Conservation (phyloP, 2,329 filamentous ascomycete species). For the Beauveria sp. region DNA sequence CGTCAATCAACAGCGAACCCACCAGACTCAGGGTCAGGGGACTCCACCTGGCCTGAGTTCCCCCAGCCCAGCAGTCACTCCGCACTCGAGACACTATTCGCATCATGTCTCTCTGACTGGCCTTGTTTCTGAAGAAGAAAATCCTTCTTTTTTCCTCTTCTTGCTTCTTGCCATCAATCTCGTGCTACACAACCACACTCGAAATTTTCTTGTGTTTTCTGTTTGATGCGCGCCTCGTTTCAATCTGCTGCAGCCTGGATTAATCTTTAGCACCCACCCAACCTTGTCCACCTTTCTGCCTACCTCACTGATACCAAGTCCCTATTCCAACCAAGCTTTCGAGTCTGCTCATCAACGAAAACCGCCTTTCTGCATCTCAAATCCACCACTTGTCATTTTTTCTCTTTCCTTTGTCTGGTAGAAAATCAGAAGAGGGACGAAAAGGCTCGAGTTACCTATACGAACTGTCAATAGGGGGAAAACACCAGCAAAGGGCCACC, state of each 20-base stretch:
- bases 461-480: neutral
- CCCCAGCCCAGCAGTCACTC: conserved; percentile 13
- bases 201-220: neutral
- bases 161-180: neutral
- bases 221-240: conserved; percentile 2
- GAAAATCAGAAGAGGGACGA: neutral
- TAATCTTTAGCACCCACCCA: neutral
- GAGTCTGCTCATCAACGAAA: neutral
- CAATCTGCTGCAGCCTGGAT: neutral
- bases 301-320: neutral
- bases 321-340: neutral
- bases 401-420: neutral
- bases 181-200: neutral
- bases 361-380: neutral
- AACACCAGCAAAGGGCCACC: neutral
- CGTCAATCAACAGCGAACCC: neutral
- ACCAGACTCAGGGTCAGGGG: conserved; percentile 8
- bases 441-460: neutral
- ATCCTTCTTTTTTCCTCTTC: neutral
- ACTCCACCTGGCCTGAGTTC: conserved; percentile 7
- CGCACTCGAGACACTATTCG: conserved; percentile 26
- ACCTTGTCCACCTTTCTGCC: neutral
- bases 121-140: conserved; percentile 4
- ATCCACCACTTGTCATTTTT: neutral
- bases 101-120: conserved; percentile 16